Evolutionary conservation across 2,329 filamentous ascomycete genomes (phyloP), one percentile per base, ranked within the genome.

Genomic region (Whalleya microplaca): DNA sequence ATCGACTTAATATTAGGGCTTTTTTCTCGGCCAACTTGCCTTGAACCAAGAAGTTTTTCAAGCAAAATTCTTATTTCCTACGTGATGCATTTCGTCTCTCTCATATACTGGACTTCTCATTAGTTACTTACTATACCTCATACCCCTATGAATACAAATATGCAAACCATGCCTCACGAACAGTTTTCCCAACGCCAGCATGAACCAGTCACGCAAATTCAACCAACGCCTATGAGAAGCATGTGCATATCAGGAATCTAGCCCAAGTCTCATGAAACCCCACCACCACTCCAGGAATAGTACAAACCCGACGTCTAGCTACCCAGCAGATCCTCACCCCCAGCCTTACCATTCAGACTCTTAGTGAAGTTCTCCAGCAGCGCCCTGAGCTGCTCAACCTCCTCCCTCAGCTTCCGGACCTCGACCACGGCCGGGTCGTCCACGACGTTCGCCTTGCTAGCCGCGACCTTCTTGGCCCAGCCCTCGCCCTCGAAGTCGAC

Each of bases 401-500:
- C 87, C 7, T 73, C 75, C 51, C 81, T 80, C 63, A 89, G 74
- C 69, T 82, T 80, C 64, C 75, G 76, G 23, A 88, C 78, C 71
- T 96, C 92, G 21, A 89, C 60, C n/a, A 91, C 85, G 1, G 89
- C 86, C 10, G 83, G 84, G 61, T 97, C 92, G 29, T 88, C 84
- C 66, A 92, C 89, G 3, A 98, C 84, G 71, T 98, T 92, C 0
- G 92, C 90, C 71, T 86, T 90, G 20, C 85, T 88, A n/a, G 79
- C 76, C 48, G 86, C 81, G 2, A 96, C 92, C 53, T 83, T 87
- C 79, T 95, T 92, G 37, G 83, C 79, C 95, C 95, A 99, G 0
- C 90, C 91, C 59, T 94, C 90, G 0, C 84, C 80, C 68, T 96
- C 91, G 67, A 96, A 90, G 69, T 96, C 89, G 19, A 94, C 71